These are phyloP conservation scores for Paraconiothyrium brasiliense DNA, from an alignment of 2,329 filamentous ascomycete genomes.

Conservation along the genomic window DNA sequence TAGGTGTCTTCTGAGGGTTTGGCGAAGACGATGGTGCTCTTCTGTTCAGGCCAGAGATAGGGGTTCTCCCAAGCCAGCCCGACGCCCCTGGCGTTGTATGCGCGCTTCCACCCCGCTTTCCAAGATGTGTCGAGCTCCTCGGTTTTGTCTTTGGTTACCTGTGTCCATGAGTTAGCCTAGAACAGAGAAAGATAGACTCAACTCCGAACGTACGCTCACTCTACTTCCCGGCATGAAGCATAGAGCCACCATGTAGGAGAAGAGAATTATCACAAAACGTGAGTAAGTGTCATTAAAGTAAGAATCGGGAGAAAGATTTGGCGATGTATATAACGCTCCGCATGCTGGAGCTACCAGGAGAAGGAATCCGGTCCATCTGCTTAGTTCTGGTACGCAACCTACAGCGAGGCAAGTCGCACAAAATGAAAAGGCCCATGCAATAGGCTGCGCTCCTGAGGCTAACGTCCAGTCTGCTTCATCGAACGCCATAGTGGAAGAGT, in stretches of 20 bases:
- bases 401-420: slow-evolving; percentile 14
- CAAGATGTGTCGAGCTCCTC: slow-evolving; percentile 4
- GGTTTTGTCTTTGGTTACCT: slow-evolving; percentile 5
- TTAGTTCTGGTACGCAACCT: slow-evolving; percentile 10
- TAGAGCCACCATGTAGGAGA: slow-evolving; percentile 16
- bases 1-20: neutral
- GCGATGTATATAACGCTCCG: slow-evolving; percentile 15
- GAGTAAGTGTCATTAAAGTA: slow-evolving; percentile 18
- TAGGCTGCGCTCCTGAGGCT: slow-evolving; percentile 1
- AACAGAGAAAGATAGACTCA: neutral
- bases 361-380: slow-evolving; percentile 15
- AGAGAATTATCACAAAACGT: slow-evolving; percentile 18
- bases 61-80: slow-evolving; percentile 9
- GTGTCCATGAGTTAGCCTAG: neutral
- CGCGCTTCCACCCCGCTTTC: slow-evolving; percentile 8
- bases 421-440: slow-evolving; percentile 17
- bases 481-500: slow-evolving; percentile 4
- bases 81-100: slow-evolving; percentile 7
- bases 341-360: slow-evolving; percentile 14
- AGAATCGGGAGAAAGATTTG: slow-evolving; percentile 12
- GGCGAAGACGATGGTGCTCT: slow-evolving; percentile 7
- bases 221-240: slow-evolving; percentile 12
- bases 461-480: slow-evolving; percentile 8
- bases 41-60: slow-evolving; percentile 13
- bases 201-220: slow-evolving; percentile 1